phyloP scores from a whole-genome alignment of 768 basidiomycete species.

The Leccinum uliginosum region DNA sequence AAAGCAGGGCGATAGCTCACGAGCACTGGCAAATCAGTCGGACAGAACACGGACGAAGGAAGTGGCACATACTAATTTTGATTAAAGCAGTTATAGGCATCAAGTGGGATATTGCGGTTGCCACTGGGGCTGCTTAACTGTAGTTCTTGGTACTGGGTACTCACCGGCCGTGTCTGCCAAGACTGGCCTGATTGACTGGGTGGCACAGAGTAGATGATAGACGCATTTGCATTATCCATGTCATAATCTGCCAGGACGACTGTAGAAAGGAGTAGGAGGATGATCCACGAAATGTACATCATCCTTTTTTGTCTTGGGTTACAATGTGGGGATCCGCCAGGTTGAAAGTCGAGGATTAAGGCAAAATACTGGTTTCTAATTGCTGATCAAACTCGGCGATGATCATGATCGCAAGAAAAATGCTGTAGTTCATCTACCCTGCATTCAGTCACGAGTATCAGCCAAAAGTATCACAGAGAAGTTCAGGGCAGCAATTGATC shows the following conservation, averaged over 20 bases:
- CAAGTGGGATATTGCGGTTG: constrained; percentile 11
- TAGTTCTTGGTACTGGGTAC: neutral
- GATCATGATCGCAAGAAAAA: neutral
- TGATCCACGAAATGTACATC: neutral
- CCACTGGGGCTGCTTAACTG: constrained; percentile 15
- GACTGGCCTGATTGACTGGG: constrained; percentile 6
- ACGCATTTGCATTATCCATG: constrained; percentile 22
- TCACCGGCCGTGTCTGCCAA: constrained; percentile 12
- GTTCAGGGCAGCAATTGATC: neutral
- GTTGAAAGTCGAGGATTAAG: neutral
- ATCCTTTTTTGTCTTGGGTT: neutral
- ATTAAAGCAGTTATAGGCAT: constrained; percentile 18
- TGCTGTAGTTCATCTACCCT: neutral
- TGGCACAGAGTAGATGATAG: constrained; percentile 16
- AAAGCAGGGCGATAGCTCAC: no score
- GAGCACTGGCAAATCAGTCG: constrained; percentile 12
- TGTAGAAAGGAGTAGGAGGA: constrained; percentile 10
- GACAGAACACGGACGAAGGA: neutral
- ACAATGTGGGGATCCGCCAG: neutral
- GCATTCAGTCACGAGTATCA: neutral
- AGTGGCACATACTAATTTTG: constrained; percentile 21
- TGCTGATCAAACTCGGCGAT: neutral
- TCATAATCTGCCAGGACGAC: constrained; percentile 19
- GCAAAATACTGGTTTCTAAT: neutral
- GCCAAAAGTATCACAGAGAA: neutral